Evolutionary conservation across 805 yeast species (phyloP).

Genomic region (Candida tallmaniae): DNA sequence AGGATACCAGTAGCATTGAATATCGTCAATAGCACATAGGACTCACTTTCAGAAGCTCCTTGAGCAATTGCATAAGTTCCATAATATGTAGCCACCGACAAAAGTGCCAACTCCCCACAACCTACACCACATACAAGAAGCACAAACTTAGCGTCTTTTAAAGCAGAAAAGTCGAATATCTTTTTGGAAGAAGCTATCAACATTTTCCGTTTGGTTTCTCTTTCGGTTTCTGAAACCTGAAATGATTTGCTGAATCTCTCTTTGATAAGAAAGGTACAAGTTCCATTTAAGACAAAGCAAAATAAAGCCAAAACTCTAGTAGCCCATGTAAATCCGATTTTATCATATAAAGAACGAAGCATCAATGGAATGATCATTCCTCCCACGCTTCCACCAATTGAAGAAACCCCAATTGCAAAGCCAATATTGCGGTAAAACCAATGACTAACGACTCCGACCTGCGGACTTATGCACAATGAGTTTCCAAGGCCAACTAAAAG

Average conservation of each 20-base stretch:
- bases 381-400: constrained; percentile 65
- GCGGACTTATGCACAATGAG: constrained; percentile 57
- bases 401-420: constrained; percentile 50
- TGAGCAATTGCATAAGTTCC: constrained; percentile 53
- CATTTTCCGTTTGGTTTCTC: constrained; percentile 6
- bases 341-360: constrained; percentile 39
- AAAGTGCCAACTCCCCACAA: constrained; percentile 47
- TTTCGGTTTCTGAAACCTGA: constrained; percentile 16
- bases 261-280: constrained; percentile 23
- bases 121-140: constrained; percentile 37
- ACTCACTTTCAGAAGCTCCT: constrained; percentile 40
- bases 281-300: constrained; percentile 22
- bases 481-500: constrained; percentile 52
- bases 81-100: constrained; percentile 49
- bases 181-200: constrained; percentile 12
- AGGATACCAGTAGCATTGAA: constrained; percentile 43
- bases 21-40: constrained; percentile 43
- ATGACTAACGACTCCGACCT: constrained; percentile 58
- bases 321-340: constrained; percentile 59
- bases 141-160: constrained; percentile 34
- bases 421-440: constrained; percentile 58
- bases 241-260: constrained; percentile 17
- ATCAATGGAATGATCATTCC: constrained; percentile 59
- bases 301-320: constrained; percentile 43
- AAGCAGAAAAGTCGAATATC: constrained; percentile 26